Evolutionary conservation across 2,329 filamentous ascomycete species (phyloP).

Genomic region (Aureobasidium sp.): DNA sequence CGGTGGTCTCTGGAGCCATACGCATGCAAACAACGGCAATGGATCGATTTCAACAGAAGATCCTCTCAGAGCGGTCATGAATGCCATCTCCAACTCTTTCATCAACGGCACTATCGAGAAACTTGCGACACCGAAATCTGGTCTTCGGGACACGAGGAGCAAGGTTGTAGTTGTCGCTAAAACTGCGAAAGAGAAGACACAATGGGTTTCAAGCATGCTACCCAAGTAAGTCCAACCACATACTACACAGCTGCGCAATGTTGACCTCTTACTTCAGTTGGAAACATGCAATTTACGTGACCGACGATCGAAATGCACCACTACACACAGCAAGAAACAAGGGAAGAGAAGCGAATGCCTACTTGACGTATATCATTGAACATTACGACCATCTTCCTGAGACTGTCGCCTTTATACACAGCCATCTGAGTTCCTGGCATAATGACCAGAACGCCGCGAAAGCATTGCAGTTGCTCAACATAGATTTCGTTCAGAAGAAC

Average conservation of each 20-base stretch:
- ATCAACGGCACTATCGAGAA: not conserved
- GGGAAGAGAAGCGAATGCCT: slow-evolving; percentile 41
- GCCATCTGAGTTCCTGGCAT: slow-evolving; percentile 21
- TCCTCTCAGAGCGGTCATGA: not conserved
- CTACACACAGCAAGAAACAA: slow-evolving; percentile 30
- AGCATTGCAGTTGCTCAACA: slow-evolving; percentile 31
- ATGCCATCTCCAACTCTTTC: slow-evolving; percentile 1
- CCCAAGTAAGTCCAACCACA: slow-evolving; percentile 32
- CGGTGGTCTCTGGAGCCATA: not conserved
- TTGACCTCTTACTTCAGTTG: slow-evolving; percentile 24
- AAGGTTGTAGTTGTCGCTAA: slow-evolving; percentile 35
- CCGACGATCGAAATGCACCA: slow-evolving; percentile 26
- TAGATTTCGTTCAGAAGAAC: slow-evolving; percentile 41
- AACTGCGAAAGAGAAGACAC: slow-evolving; percentile 36
- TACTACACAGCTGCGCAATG: not conserved
- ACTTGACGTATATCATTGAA: slow-evolving; percentile 42
- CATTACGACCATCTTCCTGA: slow-evolving; percentile 33
- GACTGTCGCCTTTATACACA: slow-evolving; percentile 26
- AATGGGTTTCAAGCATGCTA: slow-evolving; percentile 40
- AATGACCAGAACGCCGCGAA: slow-evolving; percentile 15
- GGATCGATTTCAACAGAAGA: not conserved
- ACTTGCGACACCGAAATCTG: slow-evolving; percentile 6
- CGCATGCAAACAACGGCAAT: not conserved
- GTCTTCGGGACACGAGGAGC: slow-evolving; percentile 1
- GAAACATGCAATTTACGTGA: slow-evolving; percentile 40